A percentile compares a stretch with the other conserved stretches of the same genome.
Conservation (phyloP, 164 flowering plant species). For the Vitis rupestris region DNA sequence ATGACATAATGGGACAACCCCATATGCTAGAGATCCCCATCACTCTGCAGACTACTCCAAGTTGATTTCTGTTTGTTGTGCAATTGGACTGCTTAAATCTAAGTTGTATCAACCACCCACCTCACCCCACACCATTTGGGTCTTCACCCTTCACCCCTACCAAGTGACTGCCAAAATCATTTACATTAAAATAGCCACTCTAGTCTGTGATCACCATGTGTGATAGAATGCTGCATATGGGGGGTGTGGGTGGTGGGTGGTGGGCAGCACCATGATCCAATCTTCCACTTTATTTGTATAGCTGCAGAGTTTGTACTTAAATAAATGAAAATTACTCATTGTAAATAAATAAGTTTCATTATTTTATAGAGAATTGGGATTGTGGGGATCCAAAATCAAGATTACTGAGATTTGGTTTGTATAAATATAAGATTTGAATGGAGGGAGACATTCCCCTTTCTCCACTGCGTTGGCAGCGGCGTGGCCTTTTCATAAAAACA, state of each 20-base stretch:
- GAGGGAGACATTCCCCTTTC: constrained; percentile 1
- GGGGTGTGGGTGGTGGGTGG: background rate
- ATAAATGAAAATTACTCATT: no score
- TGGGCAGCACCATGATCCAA: no score
- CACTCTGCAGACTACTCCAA: constrained; percentile 12
- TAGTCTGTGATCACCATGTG: constrained; percentile 15
- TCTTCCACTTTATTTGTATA: no score
- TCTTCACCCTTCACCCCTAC: background rate
- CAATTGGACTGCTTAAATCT: constrained; percentile 5
- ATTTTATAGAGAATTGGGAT: background rate
- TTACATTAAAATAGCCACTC: background rate
- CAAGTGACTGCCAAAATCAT: background rate
- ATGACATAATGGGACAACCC: constrained; percentile 38
- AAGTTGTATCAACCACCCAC: background rate
- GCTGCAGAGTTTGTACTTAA: no score
- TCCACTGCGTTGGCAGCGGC: constrained; percentile 11
- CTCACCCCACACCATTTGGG: no score
- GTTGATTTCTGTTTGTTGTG: constrained; percentile 5
- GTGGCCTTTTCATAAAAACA: constrained; percentile 5
- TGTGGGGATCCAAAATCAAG: constrained; percentile 1
- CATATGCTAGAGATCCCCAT: constrained; percentile 34
- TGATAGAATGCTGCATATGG: constrained; percentile 6
- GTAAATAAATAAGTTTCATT: background rate
- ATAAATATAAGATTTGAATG: background rate
- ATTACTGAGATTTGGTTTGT: constrained; percentile 19